Evolutionary conservation across 2,329 filamentous ascomycete species (phyloP).

Genomic region (Trichoderma harzianum): DNA sequence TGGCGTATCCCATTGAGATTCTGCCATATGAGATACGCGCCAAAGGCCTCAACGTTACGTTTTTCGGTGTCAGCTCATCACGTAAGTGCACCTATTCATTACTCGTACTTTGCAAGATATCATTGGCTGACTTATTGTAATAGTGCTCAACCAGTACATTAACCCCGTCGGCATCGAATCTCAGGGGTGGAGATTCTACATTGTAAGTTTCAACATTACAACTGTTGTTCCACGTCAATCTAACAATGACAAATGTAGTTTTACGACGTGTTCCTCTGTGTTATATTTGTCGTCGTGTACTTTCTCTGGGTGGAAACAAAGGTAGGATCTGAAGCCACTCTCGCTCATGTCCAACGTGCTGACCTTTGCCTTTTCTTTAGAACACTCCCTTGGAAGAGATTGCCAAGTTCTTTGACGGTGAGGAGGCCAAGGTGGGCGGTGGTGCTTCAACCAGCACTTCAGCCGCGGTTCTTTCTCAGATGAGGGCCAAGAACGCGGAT

Average conservation of each 20-base stretch:
- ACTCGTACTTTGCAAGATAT: too few species aligned
- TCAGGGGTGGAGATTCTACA: conserved; percentile 14
- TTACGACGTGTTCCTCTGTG: conserved; percentile 7
- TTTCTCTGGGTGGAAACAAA: conserved; percentile 10
- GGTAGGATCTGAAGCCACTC: neutral
- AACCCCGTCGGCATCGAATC: conserved; percentile 10
- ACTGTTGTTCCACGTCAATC: neutral
- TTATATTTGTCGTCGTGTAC: conserved; percentile 2
- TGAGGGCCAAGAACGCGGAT: neutral
- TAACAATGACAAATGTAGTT: neutral
- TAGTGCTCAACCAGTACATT: conserved; percentile 14
- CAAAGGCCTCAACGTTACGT: conserved; percentile 60
- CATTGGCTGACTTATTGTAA: neutral
- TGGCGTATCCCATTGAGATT: conserved; percentile 57
- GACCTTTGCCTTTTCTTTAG: neutral
- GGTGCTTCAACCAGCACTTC: neutral
- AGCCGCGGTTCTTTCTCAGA: conserved; percentile 2
- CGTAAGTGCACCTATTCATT: neutral
- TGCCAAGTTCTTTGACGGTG: conserved; percentile 11
- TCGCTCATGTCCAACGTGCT: neutral
- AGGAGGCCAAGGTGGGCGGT: conserved; percentile 10
- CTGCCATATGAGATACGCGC: conserved; percentile 56
- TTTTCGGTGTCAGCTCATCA: conserved; percentile 4
- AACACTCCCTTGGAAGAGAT: conserved; percentile 11
- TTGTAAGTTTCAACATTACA: neutral